Evolutionary conservation across 192 early-diverging fungal genomes (phyloP), one percentile per base, ranked within the genome.

Genomic region (Lobosporangium transversale): DNA sequence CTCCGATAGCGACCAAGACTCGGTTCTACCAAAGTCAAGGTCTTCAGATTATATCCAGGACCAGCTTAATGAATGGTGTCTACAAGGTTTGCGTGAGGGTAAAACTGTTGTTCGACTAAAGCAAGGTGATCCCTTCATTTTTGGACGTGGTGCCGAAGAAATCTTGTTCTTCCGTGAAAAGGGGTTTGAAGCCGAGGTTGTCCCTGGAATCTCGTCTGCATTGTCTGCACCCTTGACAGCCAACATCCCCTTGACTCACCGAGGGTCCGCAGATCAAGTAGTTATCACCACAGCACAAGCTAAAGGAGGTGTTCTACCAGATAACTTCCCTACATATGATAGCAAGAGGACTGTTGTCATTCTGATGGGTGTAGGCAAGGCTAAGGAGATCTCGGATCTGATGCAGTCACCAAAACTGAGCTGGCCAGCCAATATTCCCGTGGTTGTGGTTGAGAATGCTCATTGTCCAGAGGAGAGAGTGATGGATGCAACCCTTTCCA

Each of bases 131-230:
- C 93, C 94, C 24, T 94, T 95, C 68, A 85, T 98, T 43, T 98
- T 95, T 68, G 96, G 95, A 10, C 90, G 96, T 15, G 96, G 95
- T 23, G 94, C 90, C 17, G 96, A 98, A 70, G 96, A 98, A 70
- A 78, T 94, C 11, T 45, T 90, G 42, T 91, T 83, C 54, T 92
- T 95, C 78, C 83, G 86, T 18, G 74, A 85, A 21, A 79, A 83
- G 57, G 95, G 94, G 6, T 89, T 64, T 82, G 64, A 76, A 12
- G 58, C 73, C 61, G 83, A 89, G 44, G 83, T 94, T 14, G 79
- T 95, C 0, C 91, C 94, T 2, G 96, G 95, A 21, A 85, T 98
- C 12, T 87, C 89, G 0, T 92, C 91, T 53, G 88, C 88, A 14
- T 84, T 95, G 54, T 91, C 92, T 15, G 94, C 88, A 0, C 91